Percentiles rank a stretch among this genome's conserved stretches.
Evolutionary conservation across 345 rosid genomes (phyloP).

Genomic region (Eucalyptus virginea): DNA sequence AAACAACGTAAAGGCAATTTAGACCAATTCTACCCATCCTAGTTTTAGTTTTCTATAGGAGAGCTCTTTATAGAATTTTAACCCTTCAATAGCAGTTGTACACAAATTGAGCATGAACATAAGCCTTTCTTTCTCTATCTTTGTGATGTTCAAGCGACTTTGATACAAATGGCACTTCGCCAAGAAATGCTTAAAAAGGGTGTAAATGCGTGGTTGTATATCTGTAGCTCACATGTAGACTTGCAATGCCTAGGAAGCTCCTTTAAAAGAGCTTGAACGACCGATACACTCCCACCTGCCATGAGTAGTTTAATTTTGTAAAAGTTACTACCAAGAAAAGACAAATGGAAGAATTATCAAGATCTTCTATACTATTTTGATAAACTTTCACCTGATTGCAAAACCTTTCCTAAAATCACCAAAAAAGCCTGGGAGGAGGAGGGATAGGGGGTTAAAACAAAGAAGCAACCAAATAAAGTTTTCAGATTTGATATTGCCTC

Average conservation of each 20-base stretch:
- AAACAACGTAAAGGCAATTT: not conserved
- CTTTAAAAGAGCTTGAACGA: no score
- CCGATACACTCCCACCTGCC: no score
- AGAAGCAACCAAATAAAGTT: not conserved
- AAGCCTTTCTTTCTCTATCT: no score
- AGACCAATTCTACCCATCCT: not conserved
- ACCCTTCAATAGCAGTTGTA: not conserved
- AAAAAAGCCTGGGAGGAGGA: not conserved
- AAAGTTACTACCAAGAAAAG: no score
- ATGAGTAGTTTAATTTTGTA: no score
- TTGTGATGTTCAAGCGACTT: no score
- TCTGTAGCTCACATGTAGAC: no score
- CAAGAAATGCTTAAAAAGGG: no score
- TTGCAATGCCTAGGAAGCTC: no score
- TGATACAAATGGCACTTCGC: no score
- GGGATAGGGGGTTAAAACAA: not conserved
- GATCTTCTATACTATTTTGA: not conserved
- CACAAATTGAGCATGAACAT: not conserved
- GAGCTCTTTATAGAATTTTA: not conserved
- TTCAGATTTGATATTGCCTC: no score
- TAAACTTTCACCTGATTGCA: not conserved
- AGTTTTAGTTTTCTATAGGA: not conserved
- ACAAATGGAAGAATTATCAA: not conserved
- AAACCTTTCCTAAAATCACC: not conserved
- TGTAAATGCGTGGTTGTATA: no score